Evolutionary conservation across 176 grass and related monocot species (phyloP).

Genomic region (Alopecurus myosuroides): DNA sequence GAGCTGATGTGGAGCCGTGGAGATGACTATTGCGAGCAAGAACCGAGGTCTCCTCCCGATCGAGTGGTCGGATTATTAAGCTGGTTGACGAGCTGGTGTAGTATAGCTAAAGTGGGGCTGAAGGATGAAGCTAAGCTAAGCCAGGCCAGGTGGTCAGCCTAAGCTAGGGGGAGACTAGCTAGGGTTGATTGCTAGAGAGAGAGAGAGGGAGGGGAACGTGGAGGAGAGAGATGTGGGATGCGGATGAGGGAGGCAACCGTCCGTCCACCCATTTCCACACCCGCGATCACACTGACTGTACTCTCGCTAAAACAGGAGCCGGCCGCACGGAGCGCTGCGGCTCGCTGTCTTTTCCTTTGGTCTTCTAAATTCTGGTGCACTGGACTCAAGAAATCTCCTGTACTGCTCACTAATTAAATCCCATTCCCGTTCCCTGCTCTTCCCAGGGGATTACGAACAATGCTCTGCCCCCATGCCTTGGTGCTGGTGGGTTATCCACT

Average conservation of each 20-base stretch:
- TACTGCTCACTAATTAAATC: conserved; percentile 30
- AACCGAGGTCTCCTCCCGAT: background rate
- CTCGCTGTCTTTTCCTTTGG: conserved; percentile 75
- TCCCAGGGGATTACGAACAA: background rate
- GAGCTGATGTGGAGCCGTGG: conserved; percentile 2
- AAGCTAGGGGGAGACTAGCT: conserved; percentile 13
- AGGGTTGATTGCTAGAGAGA: conserved; percentile 32
- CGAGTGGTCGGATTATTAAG: background rate
- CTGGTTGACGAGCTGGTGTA: background rate
- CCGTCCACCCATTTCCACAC: conserved; percentile 36
- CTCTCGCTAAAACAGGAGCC: background rate
- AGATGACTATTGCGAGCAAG: conserved; percentile 3
- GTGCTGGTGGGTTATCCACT: background rate
- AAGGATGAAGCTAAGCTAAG: conserved; percentile 1
- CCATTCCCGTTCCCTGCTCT: conserved; percentile 17
- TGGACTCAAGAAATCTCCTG: conserved; percentile 58
- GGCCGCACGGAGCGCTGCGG: conserved; percentile 45
- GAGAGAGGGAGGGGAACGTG: background rate
- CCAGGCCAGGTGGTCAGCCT: conserved; percentile 1
- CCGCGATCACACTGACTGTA: conserved; percentile 16
- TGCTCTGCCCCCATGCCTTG: background rate
- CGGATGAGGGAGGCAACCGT: conserved; percentile 29
- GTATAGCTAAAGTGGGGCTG: conserved; percentile 7
- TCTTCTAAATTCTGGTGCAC: conserved; percentile 16
- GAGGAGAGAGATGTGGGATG: conserved; percentile 13